phyloP scores from a whole-genome alignment of 2,329 filamentous ascomycete species.

The Penicillium sp. region DNA sequence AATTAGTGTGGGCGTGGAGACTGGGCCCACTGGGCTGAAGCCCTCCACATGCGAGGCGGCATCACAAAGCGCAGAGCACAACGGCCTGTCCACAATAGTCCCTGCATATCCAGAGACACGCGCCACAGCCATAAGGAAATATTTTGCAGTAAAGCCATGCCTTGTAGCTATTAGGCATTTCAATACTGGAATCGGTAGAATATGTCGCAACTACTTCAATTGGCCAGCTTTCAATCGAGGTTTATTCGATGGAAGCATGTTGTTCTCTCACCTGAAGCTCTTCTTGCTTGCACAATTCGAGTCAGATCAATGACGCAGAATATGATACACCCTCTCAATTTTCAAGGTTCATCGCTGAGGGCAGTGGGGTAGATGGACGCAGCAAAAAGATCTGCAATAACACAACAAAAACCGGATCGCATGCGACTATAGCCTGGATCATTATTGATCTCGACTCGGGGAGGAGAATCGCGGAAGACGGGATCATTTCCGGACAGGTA shows the following conservation, averaged over 20 bases:
- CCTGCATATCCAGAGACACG: constrained; percentile 12
- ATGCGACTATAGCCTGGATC: background rate
- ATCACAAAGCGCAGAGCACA: background rate
- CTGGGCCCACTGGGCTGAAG: constrained; percentile 6
- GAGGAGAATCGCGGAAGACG: background rate
- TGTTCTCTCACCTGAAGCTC: too few species aligned
- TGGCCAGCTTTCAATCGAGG: background rate
- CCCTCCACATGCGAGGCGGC: constrained; percentile 3
- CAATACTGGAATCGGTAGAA: background rate
- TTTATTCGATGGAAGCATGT: too few species aligned
- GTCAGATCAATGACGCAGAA: background rate
- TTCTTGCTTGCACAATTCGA: background rate
- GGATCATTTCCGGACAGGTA: background rate
- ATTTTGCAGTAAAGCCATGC: background rate
- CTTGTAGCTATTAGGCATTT: background rate
- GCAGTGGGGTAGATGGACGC: background rate
- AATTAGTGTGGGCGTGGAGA: constrained; percentile 8
- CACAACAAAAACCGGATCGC: background rate
- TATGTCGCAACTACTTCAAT: background rate
- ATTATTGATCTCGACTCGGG: background rate
- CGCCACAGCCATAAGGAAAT: background rate
- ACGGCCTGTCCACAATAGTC: constrained; percentile 5
- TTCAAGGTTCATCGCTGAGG: background rate
- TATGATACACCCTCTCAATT: background rate
- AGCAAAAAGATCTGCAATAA: background rate